A percentile compares a stretch with the other conserved stretches of the same genome.
phyloP scores from a whole-genome alignment of 2,329 filamentous ascomycete genomes.

The Colletotrichum eremochloae region DNA sequence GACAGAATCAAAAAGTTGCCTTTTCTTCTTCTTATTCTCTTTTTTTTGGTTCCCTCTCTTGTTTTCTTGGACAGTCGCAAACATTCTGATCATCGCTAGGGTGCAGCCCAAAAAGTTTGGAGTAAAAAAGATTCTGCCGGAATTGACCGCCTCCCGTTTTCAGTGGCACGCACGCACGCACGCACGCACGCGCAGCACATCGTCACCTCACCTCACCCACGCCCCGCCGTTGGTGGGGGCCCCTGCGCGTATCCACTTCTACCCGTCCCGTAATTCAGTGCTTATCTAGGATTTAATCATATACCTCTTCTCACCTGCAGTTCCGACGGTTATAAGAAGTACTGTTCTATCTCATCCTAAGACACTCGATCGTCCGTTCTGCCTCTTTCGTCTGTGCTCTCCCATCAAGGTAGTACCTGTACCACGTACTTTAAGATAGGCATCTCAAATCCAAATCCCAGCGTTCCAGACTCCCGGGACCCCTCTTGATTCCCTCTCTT shows the following conservation, averaged over 20 bases:
- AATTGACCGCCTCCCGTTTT: conserved; percentile 24
- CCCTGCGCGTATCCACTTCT: conserved; percentile 30
- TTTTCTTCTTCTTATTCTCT: neutral
- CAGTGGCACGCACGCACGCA: neutral
- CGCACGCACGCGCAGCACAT: neutral
- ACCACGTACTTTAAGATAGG: neutral
- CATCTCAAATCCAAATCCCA: neutral
- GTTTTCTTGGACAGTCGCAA: neutral
- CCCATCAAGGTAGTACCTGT: neutral
- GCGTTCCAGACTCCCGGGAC: neutral
- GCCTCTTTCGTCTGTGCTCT: conserved; percentile 19
- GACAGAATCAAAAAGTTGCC: neutral
- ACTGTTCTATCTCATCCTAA: conserved; percentile 4
- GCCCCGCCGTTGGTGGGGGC: conserved; percentile 24
- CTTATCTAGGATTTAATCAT: neutral
- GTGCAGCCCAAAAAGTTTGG: conserved; percentile 38
- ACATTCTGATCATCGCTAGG: conserved; percentile 23
- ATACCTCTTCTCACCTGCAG: neutral
- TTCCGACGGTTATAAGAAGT: neutral
- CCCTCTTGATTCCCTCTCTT: neutral
- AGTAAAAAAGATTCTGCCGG: conserved; percentile 36
- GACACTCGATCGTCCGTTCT: conserved; percentile 9
- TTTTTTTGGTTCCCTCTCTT: neutral
- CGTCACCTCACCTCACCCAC: conserved; percentile 35
- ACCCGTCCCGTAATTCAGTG: conserved; percentile 30